phyloP scores from a whole-genome alignment of 2,329 filamentous ascomycete species.

The Peltaster fructicola region DNA sequence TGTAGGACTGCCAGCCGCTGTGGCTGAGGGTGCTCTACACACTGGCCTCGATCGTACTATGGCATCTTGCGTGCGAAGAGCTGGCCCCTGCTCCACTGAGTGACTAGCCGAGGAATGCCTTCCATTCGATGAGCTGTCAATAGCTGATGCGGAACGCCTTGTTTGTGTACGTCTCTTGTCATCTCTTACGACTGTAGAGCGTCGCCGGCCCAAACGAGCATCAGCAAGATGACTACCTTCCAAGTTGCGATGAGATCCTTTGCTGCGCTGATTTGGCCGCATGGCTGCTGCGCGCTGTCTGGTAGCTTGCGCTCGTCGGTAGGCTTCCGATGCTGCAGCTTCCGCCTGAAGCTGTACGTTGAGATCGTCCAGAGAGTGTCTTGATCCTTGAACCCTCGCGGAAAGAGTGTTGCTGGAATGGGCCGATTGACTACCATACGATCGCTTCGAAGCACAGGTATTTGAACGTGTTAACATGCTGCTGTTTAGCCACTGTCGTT shows the following conservation, averaged over 20 bases:
- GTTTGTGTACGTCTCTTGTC: constrained; percentile 5
- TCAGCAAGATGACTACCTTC: constrained; percentile 20
- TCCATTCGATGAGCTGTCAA: constrained; percentile 5
- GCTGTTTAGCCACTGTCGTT: no score
- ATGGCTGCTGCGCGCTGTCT: constrained; percentile 10
- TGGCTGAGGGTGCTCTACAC: neutral
- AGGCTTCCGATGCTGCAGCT: constrained; percentile 44
- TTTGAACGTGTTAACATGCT: constrained; percentile 18
- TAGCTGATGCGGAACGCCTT: constrained; percentile 2
- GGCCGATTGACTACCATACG: constrained; percentile 18
- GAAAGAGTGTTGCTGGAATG: constrained; percentile 23
- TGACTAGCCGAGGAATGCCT: constrained; percentile 8
- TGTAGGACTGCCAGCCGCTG: constrained; percentile 9
- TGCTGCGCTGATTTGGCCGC: constrained; percentile 10
- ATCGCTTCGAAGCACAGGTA: constrained; percentile 14
- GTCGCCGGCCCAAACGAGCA: constrained; percentile 9
- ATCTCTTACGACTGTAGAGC: constrained; percentile 6
- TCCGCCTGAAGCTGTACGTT: constrained; percentile 41
- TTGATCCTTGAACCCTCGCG: constrained; percentile 8
- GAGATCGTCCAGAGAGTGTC: constrained; percentile 20
- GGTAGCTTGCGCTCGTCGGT: constrained; percentile 32
- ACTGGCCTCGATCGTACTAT: constrained; percentile 8
- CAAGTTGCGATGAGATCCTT: constrained; percentile 10
- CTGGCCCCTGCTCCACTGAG: constrained; percentile 3
- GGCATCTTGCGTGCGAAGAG: constrained; percentile 6